phyloP scores from a whole-genome alignment of 331 rosid species.

The Malus hybrid region DNA sequence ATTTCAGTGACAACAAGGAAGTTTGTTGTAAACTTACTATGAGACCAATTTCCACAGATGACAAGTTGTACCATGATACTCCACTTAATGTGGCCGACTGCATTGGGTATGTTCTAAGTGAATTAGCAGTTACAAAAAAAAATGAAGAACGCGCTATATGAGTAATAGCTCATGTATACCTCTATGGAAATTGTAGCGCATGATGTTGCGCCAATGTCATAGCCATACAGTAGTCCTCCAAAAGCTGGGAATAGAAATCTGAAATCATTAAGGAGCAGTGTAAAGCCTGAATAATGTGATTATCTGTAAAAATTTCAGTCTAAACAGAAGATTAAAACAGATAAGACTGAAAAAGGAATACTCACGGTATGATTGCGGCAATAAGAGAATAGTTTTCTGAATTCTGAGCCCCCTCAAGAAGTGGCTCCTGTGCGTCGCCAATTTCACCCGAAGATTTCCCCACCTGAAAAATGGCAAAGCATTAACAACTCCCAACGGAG shows the following conservation, averaged over 20 bases:
- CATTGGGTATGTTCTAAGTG: conserved; percentile 11
- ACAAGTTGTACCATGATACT: conserved; percentile 71
- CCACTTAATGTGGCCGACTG: conserved; percentile 85
- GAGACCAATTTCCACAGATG: conserved; percentile 77
- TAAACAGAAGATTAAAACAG: not conserved
- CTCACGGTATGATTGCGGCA: conserved; percentile 85
- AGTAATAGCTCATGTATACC: conserved; percentile 31
- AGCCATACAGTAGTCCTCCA: conserved; percentile 88
- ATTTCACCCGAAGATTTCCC: conserved; percentile 38
- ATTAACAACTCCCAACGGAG: not conserved
- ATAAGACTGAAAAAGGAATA: conserved; percentile 5
- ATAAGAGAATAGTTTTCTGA: conserved; percentile 48
- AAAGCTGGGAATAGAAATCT: conserved; percentile 94
- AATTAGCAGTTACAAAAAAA: not conserved
- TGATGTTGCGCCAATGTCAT: conserved; percentile 90
- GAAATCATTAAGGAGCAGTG: conserved; percentile 9
- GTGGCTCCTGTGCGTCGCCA: conserved; percentile 47
- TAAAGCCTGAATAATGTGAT: not conserved
- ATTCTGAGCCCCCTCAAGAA: conserved; percentile 31
- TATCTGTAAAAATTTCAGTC: not conserved
- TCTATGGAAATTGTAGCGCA: conserved; percentile 65
- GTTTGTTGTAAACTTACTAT: conserved; percentile 51
- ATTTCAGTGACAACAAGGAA: conserved; percentile 5
- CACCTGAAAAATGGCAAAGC: conserved; percentile 24
- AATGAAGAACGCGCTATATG: not conserved